Evolutionary conservation across 495 filamentous ascomycete species (phyloP).

Genomic region (Cetradonia linearis): DNA sequence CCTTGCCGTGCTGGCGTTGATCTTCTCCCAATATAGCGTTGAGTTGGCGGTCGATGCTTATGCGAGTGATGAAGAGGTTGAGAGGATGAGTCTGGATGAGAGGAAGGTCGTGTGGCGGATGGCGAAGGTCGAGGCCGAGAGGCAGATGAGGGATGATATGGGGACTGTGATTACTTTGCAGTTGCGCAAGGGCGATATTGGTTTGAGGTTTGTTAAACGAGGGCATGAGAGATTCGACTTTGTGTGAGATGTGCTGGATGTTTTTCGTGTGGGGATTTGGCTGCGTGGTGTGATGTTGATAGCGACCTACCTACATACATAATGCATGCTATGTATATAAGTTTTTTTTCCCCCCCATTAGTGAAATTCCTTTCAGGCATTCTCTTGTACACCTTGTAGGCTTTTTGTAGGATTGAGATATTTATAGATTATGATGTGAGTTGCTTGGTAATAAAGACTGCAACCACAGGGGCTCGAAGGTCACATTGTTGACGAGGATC

Average conservation of each 20-base stretch:
- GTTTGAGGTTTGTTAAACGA: slow-evolving; percentile 50
- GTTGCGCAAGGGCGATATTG: slow-evolving; percentile 46
- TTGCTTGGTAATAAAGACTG: too few relatives aligned
- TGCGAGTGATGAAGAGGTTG: slow-evolving; percentile 52
- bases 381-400: too few relatives aligned
- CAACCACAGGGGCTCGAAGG: too few relatives aligned
- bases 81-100: slow-evolving; percentile 9
- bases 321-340: neutral
- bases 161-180: slow-evolving; percentile 51
- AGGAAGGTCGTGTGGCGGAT: neutral
- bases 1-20: slow-evolving; percentile 49
- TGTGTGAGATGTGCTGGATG: neutral
- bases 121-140: slow-evolving; percentile 9
- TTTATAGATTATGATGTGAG: too few relatives aligned
- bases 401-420: too few relatives aligned
- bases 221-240: slow-evolving; percentile 48
- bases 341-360: neutral
- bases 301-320: neutral
- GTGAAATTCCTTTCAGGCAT: neutral
- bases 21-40: slow-evolving; percentile 54
- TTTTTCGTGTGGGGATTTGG: neutral
- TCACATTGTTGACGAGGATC: neutral
- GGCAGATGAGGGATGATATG: slow-evolving; percentile 30
- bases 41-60: slow-evolving; percentile 57
- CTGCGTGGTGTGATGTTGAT: neutral